Evolutionary conservation across 352 stramenopile species (phyloP).

Genomic region (Pythium aphanidermatum): DNA sequence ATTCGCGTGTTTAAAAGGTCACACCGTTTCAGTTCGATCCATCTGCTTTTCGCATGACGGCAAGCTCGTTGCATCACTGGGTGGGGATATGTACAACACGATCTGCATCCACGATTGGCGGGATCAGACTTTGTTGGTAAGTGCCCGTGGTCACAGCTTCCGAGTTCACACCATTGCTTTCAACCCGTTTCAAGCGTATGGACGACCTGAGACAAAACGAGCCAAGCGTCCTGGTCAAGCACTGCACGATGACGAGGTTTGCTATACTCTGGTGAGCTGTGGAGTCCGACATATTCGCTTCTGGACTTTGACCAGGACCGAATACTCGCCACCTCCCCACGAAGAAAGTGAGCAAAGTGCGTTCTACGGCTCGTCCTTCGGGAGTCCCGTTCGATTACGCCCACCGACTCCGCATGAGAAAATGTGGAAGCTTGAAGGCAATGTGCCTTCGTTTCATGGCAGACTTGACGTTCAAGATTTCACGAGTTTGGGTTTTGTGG

Average conservation of each 20-base stretch:
- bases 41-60: constrained; percentile 73
- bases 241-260: constrained; percentile 59
- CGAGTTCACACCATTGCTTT: constrained; percentile 59
- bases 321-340: constrained; percentile 32
- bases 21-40: constrained; percentile 44
- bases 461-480: constrained; percentile 69
- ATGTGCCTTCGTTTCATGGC: constrained; percentile 62
- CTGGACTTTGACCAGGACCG: constrained; percentile 58
- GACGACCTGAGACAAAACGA: constrained; percentile 40
- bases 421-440: constrained; percentile 70
- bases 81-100: constrained; percentile 72
- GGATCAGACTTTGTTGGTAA: constrained; percentile 45
- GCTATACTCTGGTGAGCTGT: constrained; percentile 69
- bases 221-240: constrained; percentile 52
- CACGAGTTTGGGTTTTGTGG: constrained; percentile 55
- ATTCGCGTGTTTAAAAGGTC: constrained; percentile 44
- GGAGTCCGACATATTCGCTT: constrained; percentile 71
- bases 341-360: constrained; percentile 49
- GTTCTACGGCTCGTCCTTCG: constrained; percentile 59
- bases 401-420: constrained; percentile 53
- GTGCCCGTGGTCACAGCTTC: constrained; percentile 56
- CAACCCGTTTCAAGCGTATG: constrained; percentile 66
- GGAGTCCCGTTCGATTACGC: constrained; percentile 33
- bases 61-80: constrained; percentile 57
- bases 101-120: constrained; percentile 75